Base-by-base conservation (phyloP, 148 eudicot genomes). In the Arbutus unedo region DNA sequence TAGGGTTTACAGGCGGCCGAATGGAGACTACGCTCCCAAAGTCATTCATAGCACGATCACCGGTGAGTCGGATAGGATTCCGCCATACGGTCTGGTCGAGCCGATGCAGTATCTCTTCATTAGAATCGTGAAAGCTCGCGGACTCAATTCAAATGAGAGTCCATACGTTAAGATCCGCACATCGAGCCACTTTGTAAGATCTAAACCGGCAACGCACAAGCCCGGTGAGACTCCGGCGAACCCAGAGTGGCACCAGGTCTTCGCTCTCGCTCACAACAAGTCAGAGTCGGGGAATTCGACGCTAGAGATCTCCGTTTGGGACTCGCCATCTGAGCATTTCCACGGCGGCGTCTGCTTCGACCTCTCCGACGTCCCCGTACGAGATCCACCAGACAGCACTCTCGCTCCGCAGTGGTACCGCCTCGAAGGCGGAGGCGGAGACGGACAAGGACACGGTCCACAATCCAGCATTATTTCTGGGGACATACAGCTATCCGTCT, bases 351-450 rank as follows among this genome's bases (percentile, higher is more conserved):
- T 93, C 0, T 96, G 99, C 74, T 94, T 96, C 85, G 98, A 96
- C 51, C 91, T 96, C 16, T 93, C 99, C 54, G 99, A 96, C 55
- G 98, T 94, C 1, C 99, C 97, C 1, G 89, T 93, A 10, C 90
- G 99, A 0, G 99, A 94, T 81, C 97, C 98, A 19, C 98, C 99
- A 6, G 99, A 96, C 66, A 96, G 99, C 81, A 97, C 99, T 7
- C 87, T 94, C 0, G 99, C 99, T 3, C 96, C 99, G 18, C 99
- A 92, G 75, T 96, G 99, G 99, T 94, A 94, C 85, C 97, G 90
- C 15, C 96, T 96, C 5, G 99, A 96, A 73, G 95, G 97, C 54
- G 91, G 91, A 51, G 91, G 83, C 4, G 93, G 64, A 16, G 64
- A 21, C 4, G 64, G 23, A 16, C n/a, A 9, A 5, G 74, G 74